Evolutionary conservation across 2,329 filamentous ascomycete genomes (phyloP).

Genomic region (Aspergillus sclerotialis): DNA sequence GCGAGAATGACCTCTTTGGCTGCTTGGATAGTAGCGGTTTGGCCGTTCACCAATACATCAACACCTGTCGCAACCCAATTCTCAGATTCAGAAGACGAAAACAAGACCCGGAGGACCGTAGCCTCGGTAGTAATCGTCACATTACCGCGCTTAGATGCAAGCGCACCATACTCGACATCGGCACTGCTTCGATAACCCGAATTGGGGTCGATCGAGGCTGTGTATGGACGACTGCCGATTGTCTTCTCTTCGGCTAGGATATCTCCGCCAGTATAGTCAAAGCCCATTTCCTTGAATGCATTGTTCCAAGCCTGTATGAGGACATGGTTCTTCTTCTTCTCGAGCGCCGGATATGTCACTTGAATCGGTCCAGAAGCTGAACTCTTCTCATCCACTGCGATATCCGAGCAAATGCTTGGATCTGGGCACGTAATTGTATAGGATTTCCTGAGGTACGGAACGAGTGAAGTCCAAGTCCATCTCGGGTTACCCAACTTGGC

Average conservation of each 20-base stretch:
- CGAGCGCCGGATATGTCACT: constrained; percentile 6
- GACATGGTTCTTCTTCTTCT: constrained; percentile 1
- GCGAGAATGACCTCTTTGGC: constrained; percentile 38
- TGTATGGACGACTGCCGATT: constrained; percentile 6
- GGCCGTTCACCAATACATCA: constrained; percentile 2
- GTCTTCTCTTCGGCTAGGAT: constrained; percentile 6
- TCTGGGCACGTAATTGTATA: too few species aligned
- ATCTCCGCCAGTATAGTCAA: constrained; percentile 3
- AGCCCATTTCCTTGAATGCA: constrained; percentile 7
- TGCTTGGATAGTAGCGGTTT: constrained; percentile 3
- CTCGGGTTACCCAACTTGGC: constrained; percentile 17
- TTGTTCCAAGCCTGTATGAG: constrained; percentile 11
- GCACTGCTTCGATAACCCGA: constrained; percentile 12
- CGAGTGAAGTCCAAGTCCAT: constrained; percentile 12
- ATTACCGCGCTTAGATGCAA: constrained; percentile 4
- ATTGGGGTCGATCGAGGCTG: constrained; percentile 9
- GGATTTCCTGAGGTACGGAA: constrained; percentile 11
- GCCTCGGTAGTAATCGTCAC: constrained; percentile 9
- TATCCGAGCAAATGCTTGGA: too few species aligned
- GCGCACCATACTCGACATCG: constrained; percentile 6
- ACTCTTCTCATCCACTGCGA: not conserved
- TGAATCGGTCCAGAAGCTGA: constrained; percentile 6
- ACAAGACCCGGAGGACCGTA: constrained; percentile 7
- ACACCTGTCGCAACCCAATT: constrained; percentile 3
- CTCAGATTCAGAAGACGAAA: not conserved